A percentile compares a stretch with the other conserved stretches of the same genome.
Conservation (phyloP, 345 rosid species). For the Clausena lansium region DNA sequence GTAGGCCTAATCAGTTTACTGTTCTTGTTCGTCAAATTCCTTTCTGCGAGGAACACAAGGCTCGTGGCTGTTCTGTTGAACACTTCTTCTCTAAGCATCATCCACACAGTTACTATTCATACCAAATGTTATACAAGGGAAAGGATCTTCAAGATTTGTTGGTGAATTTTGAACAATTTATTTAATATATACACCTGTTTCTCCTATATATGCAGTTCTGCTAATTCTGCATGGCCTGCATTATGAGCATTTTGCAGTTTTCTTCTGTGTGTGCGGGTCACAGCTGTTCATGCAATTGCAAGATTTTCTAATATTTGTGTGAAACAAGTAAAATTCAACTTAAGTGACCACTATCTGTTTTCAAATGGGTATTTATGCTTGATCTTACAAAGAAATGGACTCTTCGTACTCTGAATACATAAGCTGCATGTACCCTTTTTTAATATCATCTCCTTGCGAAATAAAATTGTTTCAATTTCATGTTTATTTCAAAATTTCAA, state of each 20-base stretch:
- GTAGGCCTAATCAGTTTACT: slow-evolving; percentile 74
- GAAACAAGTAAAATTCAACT: not conserved
- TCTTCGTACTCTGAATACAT: not conserved
- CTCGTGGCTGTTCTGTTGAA: slow-evolving; percentile 60
- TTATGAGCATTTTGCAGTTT: slow-evolving; percentile 22
- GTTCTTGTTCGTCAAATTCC: slow-evolving; percentile 80
- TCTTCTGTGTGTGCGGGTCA: slow-evolving; percentile 74
- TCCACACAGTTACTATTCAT: slow-evolving; percentile 58
- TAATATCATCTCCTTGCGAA: not conserved
- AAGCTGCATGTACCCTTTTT: not conserved
- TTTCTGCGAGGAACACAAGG: slow-evolving; percentile 52
- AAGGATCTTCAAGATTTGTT: slow-evolving; percentile 51
- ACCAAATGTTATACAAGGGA: slow-evolving; percentile 67
- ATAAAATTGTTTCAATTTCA: not conserved
- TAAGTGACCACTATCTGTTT: not conserved
- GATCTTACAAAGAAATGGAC: not conserved
- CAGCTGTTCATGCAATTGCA: slow-evolving; percentile 90
- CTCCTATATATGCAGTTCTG: not conserved
- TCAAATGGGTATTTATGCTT: not conserved
- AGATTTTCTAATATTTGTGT: slow-evolving; percentile 23
- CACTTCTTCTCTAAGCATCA: slow-evolving; percentile 80
- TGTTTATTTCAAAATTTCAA: not conserved
- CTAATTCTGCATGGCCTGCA: not conserved
- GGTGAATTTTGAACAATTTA: slow-evolving; percentile 40
- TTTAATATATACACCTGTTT: not conserved